phyloP scores from a whole-genome alignment of 805 yeast species.

The Dipodascopsis tothii region DNA sequence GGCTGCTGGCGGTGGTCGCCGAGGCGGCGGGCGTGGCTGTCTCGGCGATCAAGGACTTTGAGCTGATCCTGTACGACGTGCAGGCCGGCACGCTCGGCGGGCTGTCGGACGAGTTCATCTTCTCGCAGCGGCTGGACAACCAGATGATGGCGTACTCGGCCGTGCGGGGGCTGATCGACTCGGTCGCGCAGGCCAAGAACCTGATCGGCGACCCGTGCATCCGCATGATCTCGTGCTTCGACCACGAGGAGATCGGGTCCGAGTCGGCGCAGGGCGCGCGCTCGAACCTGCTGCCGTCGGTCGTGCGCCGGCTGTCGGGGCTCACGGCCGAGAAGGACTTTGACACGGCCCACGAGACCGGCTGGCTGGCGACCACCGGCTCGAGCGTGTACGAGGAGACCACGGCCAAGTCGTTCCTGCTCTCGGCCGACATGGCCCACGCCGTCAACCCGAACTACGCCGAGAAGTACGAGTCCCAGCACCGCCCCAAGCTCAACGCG shows the following conservation, averaged over 20 bases:
- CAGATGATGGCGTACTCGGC: constrained; percentile 70
- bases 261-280: constrained; percentile 92
- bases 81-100: constrained; percentile 82
- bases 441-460: constrained; percentile 90
- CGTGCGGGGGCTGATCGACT: constrained; percentile 54
- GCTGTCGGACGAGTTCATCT: constrained; percentile 76
- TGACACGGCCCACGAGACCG: background rate
- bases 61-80: constrained; percentile 72
- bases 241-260: constrained; percentile 93
- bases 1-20: constrained; percentile 3
- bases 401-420: constrained; percentile 58
- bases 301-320: constrained; percentile 24
- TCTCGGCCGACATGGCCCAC: constrained; percentile 93
- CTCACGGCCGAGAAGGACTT: background rate
- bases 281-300: constrained; percentile 76
- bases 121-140: constrained; percentile 85
- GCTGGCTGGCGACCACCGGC: background rate
- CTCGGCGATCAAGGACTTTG: constrained; percentile 74
- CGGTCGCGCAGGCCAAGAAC: constrained; percentile 31
- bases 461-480: constrained; percentile 62
- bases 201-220: constrained; percentile 46
- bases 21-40: background rate
- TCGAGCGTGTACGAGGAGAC: constrained; percentile 13
- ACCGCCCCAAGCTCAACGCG: constrained; percentile 68
- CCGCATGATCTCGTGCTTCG: constrained; percentile 72